Base-by-base conservation (phyloP, 257 asterid genomes). In the Nicotiana paniculata region DNA sequence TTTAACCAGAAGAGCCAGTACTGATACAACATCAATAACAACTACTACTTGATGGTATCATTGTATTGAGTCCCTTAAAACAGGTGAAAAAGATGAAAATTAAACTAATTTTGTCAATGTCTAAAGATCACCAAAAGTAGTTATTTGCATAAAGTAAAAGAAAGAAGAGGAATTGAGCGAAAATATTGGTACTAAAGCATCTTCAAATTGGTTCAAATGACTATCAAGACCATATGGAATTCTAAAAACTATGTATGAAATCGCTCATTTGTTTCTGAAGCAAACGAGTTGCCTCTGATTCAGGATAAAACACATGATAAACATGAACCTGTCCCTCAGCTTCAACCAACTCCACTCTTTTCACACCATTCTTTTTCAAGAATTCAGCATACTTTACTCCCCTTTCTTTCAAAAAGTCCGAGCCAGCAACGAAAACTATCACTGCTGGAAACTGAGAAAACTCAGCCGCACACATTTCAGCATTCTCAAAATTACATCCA, bases 331-430 rank as follows among this genome's bases (percentile, higher is more conserved):
- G 93, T 0, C 68, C 90, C 76, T 90, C 85, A 3, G 94, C 91
- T 80, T 93, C 96, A 1, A 91, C 85, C 85, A 93, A 33, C 46
- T 83, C 86, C 89, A 91, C 98, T 32, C 53, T 68, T 83, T 69
- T 77, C 81, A 90, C 95, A 7, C 97, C 92, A 78, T 88, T 90
- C 39, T 59, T 81, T 84, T 85, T 81, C 91, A 91, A 83, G 39
- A 89, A 93, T 32, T 90, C 91, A 1, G 79, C 91, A 85, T 95
- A 91, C 86, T 69, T 84, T 0, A 87, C 94, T 32, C 97, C 99
- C 39, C 94, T 93, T 87, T 95, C 98, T 79, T 85, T 93, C 93
- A 92, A 86, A 82, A 93, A 93, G 84, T 95, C 98, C 18, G 80
- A 12, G 17, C 88, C 97, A 3, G 97, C 95, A 5, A 92, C 93